A percentile compares a stretch with the other conserved stretches of the same genome.
Conservation (phyloP, 345 rosid species). For the Hibiscus tridactylites region DNA sequence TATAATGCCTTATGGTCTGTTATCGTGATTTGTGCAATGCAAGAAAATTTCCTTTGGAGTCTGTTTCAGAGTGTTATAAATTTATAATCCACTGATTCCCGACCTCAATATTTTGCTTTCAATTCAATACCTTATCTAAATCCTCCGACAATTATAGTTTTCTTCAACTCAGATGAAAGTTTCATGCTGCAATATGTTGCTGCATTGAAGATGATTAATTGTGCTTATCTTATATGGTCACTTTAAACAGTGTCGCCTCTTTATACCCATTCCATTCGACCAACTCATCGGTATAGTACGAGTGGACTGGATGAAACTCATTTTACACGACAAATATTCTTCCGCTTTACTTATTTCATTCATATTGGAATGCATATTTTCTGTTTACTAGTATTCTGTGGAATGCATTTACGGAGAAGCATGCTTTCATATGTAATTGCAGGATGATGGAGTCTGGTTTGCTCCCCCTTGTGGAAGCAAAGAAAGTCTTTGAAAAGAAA, state of each 20-base stretch:
- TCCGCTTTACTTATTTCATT: background rate
- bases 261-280: background rate
- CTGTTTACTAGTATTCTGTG: background rate
- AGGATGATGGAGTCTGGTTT: constrained; percentile 99
- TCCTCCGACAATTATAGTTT: background rate
- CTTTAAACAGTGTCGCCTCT: background rate
- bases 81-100: background rate
- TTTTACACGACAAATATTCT: background rate
- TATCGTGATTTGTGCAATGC: background rate
- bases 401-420: background rate
- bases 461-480: constrained; percentile 63
- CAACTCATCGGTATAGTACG: background rate
- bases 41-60: background rate
- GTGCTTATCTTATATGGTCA: background rate
- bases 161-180: background rate
- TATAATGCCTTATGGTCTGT: background rate
- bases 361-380: background rate
- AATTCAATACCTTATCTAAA: background rate
- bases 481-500: constrained; percentile 60
- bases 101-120: background rate
- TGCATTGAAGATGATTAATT: background rate
- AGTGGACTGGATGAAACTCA: background rate
- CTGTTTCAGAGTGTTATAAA: background rate
- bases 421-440: constrained; percentile 9
- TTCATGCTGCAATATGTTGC: background rate